phyloP scores from a whole-genome alignment of 73 alveolate species.

The Blepharisma japonicum region DNA sequence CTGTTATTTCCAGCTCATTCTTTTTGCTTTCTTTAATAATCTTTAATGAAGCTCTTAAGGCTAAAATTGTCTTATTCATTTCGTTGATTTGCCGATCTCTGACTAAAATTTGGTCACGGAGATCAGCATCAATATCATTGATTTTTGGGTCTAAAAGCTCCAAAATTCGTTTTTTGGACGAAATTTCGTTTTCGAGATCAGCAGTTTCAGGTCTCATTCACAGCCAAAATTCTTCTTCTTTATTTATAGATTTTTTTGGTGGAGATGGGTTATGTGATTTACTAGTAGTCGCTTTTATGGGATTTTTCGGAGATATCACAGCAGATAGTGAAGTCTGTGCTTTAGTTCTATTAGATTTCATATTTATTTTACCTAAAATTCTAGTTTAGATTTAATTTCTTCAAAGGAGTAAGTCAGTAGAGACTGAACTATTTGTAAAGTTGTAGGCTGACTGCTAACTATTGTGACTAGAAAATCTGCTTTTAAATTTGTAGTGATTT shows the following conservation, averaged over 20 bases:
- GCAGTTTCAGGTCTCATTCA: neutral
- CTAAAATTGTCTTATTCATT: conserved; percentile 15
- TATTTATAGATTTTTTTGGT: neutral
- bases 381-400: neutral
- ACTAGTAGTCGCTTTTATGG: conserved; percentile 20
- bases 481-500: too few species aligned
- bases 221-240: neutral
- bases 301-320: conserved; percentile 11
- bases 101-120: neutral
- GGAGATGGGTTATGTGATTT: conserved; percentile 22
- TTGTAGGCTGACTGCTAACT: too few species aligned
- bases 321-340: neutral
- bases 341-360: conserved; percentile 2
- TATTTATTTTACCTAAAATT: conserved; percentile 2
- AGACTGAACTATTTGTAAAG: too few species aligned
- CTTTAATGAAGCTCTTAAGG: conserved; percentile 20
- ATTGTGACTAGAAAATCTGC: too few species aligned
- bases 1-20: too few species aligned
- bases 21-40: too few species aligned
- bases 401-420: too few species aligned
- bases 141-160: conserved; percentile 22
- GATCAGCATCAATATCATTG: neutral
- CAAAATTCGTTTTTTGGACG: neutral
- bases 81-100: neutral
- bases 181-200: neutral